Base-by-base conservation (phyloP, 2,329 filamentous ascomycete species). In the Harringtonia lauricola region DNA sequence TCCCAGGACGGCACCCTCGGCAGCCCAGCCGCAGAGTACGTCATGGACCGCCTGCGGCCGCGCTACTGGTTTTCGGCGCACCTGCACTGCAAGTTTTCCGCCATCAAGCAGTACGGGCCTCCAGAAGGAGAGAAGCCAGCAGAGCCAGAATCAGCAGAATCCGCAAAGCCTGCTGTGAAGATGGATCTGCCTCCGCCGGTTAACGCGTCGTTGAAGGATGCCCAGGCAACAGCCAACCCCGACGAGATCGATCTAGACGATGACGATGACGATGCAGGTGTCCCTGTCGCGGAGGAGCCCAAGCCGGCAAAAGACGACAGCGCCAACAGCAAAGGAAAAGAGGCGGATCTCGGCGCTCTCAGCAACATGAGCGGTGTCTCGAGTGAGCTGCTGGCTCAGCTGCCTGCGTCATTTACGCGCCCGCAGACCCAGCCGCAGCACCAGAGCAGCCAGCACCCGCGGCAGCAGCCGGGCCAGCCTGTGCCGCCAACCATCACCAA, bases 61-160 rank as follows among this genome's bases (percentile, higher is more conserved):
- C 72, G 74, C 0, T 83, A 87, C 59, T 98, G 92, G 92, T 95
- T 96, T 59, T 83, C 85, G 31, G 92, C 89, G 3, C 92, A 98
- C 62, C 64, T 96, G 64, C 92, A 98, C 62, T 81, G 84, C 66
- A 94, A 90, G 57, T 96, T 83, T 58, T 64, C 81, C 1, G 92
- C 89, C 1, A 59, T 78, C 49, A 82, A 75, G 57, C 65, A 50
- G n/a, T 81, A 79, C 39, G 19, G 41, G 41, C 39, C 7, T 26
- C 39, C 39, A 38, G 68, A 79, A 49, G 59, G 61, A 15, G 55
- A 65, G 21, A n/a, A 49, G 8, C 43, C 45, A 19, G 43, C 50
- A 30, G 22, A 33, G 4, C 29, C 19, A 5, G 22, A 35, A n/a
- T 26, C 40, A 22, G 24, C 46, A 9, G 5, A 41, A 12, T 21